Percentiles rank a stretch among this genome's conserved stretches.
These are phyloP conservation scores for Metschnikowia sp. DNA, from an alignment of 805 yeast genomes.

Conservation along the genomic window DNA sequence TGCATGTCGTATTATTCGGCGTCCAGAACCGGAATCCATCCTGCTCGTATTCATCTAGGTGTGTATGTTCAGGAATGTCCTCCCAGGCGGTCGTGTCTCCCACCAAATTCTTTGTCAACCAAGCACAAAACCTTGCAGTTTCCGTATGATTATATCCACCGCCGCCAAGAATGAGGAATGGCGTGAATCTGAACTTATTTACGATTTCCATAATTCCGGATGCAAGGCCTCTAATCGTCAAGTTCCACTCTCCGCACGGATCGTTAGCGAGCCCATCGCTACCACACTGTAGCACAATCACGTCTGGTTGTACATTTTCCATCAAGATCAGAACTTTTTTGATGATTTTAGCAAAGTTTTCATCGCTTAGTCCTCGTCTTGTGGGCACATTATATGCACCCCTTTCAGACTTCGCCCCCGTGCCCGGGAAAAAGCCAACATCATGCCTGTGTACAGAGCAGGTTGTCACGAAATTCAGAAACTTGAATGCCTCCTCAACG, in stretches of 20 bases:
- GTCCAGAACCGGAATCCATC: constrained; percentile 53
- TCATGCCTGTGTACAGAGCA: constrained; percentile 64
- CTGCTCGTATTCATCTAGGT: constrained; percentile 38
- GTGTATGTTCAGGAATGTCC: constrained; percentile 50
- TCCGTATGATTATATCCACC: constrained; percentile 71
- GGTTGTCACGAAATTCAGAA: constrained; percentile 53
- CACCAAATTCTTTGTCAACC: constrained; percentile 29
- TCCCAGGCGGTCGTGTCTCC: constrained; percentile 33
- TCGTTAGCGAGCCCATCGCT: constrained; percentile 73
- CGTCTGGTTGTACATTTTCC: constrained; percentile 42
- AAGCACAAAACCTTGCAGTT: constrained; percentile 60
- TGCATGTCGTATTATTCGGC: constrained; percentile 20
- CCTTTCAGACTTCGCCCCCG: constrained; percentile 47
- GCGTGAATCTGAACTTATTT: constrained; percentile 15
- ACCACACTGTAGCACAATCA: constrained; percentile 65
- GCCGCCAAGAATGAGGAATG: constrained; percentile 61
- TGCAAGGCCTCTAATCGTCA: constrained; percentile 52
- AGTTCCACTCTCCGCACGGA: constrained; percentile 64
- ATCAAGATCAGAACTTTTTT: constrained; percentile 37
- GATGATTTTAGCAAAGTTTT: constrained; percentile 34
- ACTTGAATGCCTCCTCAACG: constrained; percentile 61
- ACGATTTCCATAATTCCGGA: constrained; percentile 22
- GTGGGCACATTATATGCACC: constrained; percentile 52
- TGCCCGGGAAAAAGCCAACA: constrained; percentile 70
- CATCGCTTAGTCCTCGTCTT: constrained; percentile 53